Conservation (phyloP, 2,329 filamentous ascomycete genomes). For the Fusarium palustre region DNA sequence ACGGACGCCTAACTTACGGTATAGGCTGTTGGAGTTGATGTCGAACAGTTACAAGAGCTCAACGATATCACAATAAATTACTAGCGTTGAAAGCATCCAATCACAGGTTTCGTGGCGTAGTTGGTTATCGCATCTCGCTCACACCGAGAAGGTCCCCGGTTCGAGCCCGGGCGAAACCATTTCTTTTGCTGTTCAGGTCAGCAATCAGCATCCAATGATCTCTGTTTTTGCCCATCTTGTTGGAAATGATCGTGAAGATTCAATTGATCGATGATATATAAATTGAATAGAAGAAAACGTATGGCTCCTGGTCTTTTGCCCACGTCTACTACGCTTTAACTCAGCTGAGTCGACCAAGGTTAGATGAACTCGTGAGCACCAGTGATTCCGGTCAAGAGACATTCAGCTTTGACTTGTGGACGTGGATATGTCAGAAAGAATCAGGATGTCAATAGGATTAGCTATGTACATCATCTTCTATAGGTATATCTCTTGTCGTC, state of each 20-base stretch:
- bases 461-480: no score
- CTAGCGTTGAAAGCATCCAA: not conserved
- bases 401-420: not conserved
- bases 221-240: not conserved
- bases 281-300: fast-evolving
- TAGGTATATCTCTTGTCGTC: no score
- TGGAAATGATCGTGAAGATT: fast-evolving
- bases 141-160: conserved; percentile 13
- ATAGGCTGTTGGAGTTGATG: not conserved
- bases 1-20: fast-evolving
- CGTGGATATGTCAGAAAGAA: no score
- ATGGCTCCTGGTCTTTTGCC: not conserved
- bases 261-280: not conserved
- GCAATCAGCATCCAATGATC: not conserved
- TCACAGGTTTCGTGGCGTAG: conserved; percentile 6
- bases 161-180: conserved; percentile 8
- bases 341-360: not conserved
- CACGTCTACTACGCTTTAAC: not conserved
- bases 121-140: conserved; percentile 11
- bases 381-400: not conserved
- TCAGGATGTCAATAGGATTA: no score
- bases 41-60: fast-evolving
- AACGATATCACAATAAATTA: fast-evolving
- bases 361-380: not conserved
- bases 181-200: not conserved